Conservation (phyloP, 1,284 basidiomycete species). For the Naganishia albida region DNA sequence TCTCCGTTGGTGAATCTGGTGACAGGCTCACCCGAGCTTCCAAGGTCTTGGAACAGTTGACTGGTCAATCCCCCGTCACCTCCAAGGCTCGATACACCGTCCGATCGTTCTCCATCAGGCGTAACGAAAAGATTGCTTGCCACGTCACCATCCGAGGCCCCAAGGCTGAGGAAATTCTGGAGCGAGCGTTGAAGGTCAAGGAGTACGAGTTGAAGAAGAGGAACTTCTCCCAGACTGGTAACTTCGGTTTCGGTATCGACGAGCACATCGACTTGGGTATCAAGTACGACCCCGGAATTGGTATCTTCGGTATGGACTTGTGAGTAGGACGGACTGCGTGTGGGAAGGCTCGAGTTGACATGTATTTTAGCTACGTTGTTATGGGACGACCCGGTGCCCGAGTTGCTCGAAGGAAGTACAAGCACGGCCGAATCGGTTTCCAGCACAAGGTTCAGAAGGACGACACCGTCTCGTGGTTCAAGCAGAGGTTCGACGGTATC, state of each 20-base stretch:
- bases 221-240: conserved; percentile 97
- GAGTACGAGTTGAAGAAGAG: conserved; percentile 90
- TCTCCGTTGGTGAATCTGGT: conserved; percentile 99
- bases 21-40: conserved; percentile 98
- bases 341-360: not conserved
- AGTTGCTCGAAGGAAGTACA: conserved; percentile 88
- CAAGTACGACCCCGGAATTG: conserved; percentile 93
- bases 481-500: conserved; percentile 97
- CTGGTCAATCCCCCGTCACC: conserved; percentile 98
- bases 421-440: conserved; percentile 82
- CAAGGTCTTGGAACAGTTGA: conserved; percentile 99
- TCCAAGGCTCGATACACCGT: conserved; percentile 99
- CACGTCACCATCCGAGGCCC: conserved; percentile 99
- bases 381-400: conserved; percentile 96
- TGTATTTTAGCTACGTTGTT: conserved; percentile 67
- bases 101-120: conserved; percentile 97
- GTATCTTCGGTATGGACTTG: conserved; percentile 98
- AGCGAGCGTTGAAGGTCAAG: conserved; percentile 99
- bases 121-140: conserved; percentile 99
- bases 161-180: conserved; percentile 99
- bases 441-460: conserved; percentile 87
- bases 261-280: conserved; percentile 99
- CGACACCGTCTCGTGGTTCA: conserved; percentile 94
- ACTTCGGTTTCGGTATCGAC: conserved; percentile 98
- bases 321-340: conserved; percentile 28